Conservation (phyloP, 2,329 filamentous ascomycete genomes). For the Epichloe coenophiala region DNA sequence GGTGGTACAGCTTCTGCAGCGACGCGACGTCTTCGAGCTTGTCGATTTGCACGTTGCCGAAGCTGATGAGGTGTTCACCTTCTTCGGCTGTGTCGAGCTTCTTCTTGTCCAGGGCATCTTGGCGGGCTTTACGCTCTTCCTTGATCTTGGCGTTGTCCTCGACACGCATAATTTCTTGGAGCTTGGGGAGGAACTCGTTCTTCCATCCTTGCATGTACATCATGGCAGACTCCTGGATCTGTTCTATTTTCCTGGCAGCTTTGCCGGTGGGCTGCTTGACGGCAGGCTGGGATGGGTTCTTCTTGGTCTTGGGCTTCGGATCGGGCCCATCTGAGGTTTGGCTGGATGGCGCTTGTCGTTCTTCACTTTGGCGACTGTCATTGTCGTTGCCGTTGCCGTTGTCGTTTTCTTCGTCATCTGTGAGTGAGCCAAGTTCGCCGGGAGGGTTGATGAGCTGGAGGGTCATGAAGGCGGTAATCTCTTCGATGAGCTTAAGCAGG, state of each 20-base stretch:
- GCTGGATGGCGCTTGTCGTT: neutral
- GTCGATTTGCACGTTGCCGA: constrained; percentile 21
- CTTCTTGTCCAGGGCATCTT: constrained; percentile 26
- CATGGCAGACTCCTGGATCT: constrained; percentile 40
- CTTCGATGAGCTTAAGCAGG: constrained; percentile 34
- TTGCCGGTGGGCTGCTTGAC: constrained; percentile 6
- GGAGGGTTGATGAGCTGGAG: constrained; percentile 31
- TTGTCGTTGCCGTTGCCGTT: too few relatives aligned
- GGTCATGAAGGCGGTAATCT: constrained; percentile 42
- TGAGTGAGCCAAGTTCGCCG: constrained; percentile 18
- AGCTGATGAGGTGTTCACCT: constrained; percentile 27
- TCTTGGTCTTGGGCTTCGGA: constrained; percentile 2
- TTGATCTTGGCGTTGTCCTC: constrained; percentile 33
- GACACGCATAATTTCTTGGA: constrained; percentile 52
- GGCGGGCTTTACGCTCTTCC: constrained; percentile 32
- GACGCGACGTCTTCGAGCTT: constrained; percentile 26
- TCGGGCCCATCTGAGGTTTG: neutral
- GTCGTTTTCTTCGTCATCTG: constrained; percentile 5
- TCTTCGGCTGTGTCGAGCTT: constrained; percentile 21
- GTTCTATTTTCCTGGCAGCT: constrained; percentile 14
- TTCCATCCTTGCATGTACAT: constrained; percentile 68
- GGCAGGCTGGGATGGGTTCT: constrained; percentile 1
- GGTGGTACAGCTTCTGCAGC: constrained; percentile 38
- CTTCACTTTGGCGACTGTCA: neutral
- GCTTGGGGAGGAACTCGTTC: constrained; percentile 50